Conservation (phyloP, 192 early-diverging fungal species). For the Umbelopsis ramanniana region DNA sequence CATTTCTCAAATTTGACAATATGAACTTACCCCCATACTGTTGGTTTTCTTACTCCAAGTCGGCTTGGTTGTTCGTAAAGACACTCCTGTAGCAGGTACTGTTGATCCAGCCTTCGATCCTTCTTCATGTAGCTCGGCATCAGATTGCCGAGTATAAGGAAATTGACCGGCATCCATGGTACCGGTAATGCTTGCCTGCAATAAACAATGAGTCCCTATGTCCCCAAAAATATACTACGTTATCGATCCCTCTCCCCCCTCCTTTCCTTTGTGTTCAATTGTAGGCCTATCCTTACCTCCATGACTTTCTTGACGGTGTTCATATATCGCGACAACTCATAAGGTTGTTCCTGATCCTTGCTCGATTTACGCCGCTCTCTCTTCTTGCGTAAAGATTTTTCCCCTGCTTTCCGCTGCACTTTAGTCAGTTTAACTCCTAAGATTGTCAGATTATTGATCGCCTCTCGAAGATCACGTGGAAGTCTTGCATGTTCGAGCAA, state of each 20-base stretch:
- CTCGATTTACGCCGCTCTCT: slow-evolving; percentile 51
- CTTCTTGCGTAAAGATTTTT: slow-evolving; percentile 54
- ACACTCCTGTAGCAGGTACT: slow-evolving; percentile 40
- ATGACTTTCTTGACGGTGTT: slow-evolving; percentile 70
- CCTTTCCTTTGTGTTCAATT: not conserved
- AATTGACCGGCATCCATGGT: slow-evolving; percentile 60
- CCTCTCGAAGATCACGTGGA: slow-evolving; percentile 69
- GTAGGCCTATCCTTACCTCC: slow-evolving; percentile 28
- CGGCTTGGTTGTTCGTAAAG: slow-evolving; percentile 40
- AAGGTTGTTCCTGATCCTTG: slow-evolving; percentile 61
- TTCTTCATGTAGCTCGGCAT: slow-evolving; percentile 52
- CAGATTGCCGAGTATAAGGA: slow-evolving; percentile 60
- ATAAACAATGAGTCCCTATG: not conserved
- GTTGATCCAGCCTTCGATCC: slow-evolving; percentile 26
- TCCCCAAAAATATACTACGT: not conserved
- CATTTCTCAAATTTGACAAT: not conserved
- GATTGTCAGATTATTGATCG: slow-evolving; percentile 72
- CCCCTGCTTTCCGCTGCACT: slow-evolving; percentile 47
- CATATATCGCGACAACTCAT: slow-evolving; percentile 78
- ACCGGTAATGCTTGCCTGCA: slow-evolving; percentile 52
- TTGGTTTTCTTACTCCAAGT: slow-evolving; percentile 31
- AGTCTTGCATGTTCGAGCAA: slow-evolving; percentile 74
- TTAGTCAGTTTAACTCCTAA: slow-evolving; percentile 67
- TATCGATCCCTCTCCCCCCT: not conserved
- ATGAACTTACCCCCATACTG: not conserved